A percentile compares a stretch with the other conserved stretches of the same genome.
Evolutionary conservation across 2,329 filamentous ascomycete genomes (phyloP).

Genomic region (Endocalyx cinctus): DNA sequence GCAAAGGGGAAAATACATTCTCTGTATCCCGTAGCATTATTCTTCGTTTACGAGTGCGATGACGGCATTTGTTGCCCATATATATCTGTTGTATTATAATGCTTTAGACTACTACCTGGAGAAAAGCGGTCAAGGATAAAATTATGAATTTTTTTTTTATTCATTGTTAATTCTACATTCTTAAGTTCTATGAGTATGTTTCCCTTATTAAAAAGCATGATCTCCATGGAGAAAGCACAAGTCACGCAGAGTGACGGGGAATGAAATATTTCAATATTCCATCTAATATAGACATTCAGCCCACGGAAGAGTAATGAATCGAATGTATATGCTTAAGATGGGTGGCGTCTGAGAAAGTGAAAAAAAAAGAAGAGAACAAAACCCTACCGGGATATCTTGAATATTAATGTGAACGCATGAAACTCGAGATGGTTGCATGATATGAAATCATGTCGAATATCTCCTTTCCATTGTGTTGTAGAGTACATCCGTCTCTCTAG

Average conservation of each 20-base stretch:
- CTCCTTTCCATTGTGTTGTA: too few species aligned
- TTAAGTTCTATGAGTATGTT: too few species aligned
- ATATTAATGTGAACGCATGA: background rate
- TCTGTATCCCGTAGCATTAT: too few species aligned
- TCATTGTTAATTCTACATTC: too few species aligned
- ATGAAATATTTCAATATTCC: conserved; percentile 40
- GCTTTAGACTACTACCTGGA: conserved; percentile 1
- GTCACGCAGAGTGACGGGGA: conserved; percentile 50
- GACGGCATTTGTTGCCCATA: too few species aligned
- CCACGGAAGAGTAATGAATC: conserved; percentile 43
- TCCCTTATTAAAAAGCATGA: conserved; percentile 44
- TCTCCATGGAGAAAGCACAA: conserved; percentile 45
- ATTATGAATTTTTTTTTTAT: too few species aligned
- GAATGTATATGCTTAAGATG: conserved; percentile 53
- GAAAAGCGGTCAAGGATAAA: background rate
- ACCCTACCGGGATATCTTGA: background rate
- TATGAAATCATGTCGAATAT: background rate
- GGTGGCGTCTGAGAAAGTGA: conserved; percentile 3
- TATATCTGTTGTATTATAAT: background rate
- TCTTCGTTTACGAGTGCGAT: too few species aligned
- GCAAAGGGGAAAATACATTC: too few species aligned
- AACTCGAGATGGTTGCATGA: background rate
- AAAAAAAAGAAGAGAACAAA: conserved; percentile 10
- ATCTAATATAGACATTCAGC: conserved; percentile 51
- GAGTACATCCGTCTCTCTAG: too few species aligned